phyloP scores from a whole-genome alignment of 139 green algal species.

The Marvania coccoides region DNA sequence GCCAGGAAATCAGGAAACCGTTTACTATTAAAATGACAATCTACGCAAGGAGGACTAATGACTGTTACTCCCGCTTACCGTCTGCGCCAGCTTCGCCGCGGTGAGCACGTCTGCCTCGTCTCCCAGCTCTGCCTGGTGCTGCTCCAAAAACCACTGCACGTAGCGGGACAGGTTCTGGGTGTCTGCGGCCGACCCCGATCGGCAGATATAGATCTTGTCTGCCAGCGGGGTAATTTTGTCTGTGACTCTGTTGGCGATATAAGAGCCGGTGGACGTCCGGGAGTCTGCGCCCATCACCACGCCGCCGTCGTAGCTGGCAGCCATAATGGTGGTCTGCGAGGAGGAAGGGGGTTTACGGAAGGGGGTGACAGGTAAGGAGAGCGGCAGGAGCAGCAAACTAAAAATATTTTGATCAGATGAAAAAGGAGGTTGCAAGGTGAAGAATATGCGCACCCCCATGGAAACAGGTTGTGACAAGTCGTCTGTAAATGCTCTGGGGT shows the following conservation, averaged over 20 bases:
- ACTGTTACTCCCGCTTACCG: slow-evolving; percentile 29
- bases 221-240: slow-evolving; percentile 90
- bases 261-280: slow-evolving; percentile 78
- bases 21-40: too few relatives aligned
- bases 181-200: slow-evolving; percentile 81
- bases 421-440: not conserved
- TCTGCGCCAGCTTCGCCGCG: slow-evolving; percentile 70
- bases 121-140: slow-evolving; percentile 69
- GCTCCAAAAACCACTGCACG: slow-evolving; percentile 50
- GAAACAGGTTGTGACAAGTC: slow-evolving; percentile 17
- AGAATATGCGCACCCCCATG: slow-evolving; percentile 5
- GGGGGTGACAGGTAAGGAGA: too few relatives aligned
- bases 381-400: too few relatives aligned
- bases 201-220: slow-evolving; percentile 56
- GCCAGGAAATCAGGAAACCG: too few relatives aligned
- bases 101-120: slow-evolving; percentile 54
- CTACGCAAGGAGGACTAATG: too few relatives aligned
- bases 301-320: slow-evolving; percentile 74
- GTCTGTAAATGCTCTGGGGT: not conserved
- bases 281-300: slow-evolving; percentile 90
- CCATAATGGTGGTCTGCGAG: slow-evolving; percentile 88
- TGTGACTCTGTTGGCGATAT: slow-evolving; percentile 88
- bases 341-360: too few relatives aligned
- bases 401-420: not conserved
- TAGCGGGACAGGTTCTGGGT: slow-evolving; percentile 81